Base-by-base conservation (phyloP, 1,284 basidiomycete species). In the Sporisorium exsertum region DNA sequence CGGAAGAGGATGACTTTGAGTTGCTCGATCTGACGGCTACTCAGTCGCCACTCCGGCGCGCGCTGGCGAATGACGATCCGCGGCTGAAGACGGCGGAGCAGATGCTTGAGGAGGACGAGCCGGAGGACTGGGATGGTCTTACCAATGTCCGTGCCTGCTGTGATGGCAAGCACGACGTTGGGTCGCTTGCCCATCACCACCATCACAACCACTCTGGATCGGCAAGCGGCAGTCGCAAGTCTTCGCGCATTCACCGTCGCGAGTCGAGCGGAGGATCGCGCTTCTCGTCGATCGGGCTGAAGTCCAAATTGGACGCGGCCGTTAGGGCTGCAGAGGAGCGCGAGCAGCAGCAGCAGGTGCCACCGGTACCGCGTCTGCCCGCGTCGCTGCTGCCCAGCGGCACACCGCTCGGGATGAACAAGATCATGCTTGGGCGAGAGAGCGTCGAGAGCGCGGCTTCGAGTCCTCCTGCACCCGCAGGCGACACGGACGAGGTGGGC, bases 61-160 rank as follows among this genome's bases (percentile, higher is more conserved):
- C 55, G 13, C 43, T 74, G n/a, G 72, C 64, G 18, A 62, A 56
- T 26, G 70, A 72, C 26, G 79, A 81, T 51, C 63, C 79, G 33
- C 75, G 69, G 15, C 78, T 75, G 16, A 69, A 80, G 70, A 83
- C 80, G 29, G 81, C 83, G 1, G 83, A 84, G 52, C 46, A 83
- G 69, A 84, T 83, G 78, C 76, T 84, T 70, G 91, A 91, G 43
- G 91, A 91, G 46, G 87, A 91, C 80, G 91, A 91, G 10, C 93
- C 94, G 74, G 91, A 91, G 55, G 93, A 90, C 2, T 99, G 91
- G 84, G 95, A 98, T 81, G 96, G 95, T 0, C 84, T 99, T 51
- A 95, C 97, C 45, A 83, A 83, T 37, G 81, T 81, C 1, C 77
- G 74, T 53, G 94, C 94, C 2, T 97, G 95, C 86, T 97, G 95